Percentiles rank a stretch among this genome's conserved stretches.
These are phyloP conservation scores for Vaccinium darrowii DNA, from an alignment of 148 eudicot species.

Conservation along the genomic window DNA sequence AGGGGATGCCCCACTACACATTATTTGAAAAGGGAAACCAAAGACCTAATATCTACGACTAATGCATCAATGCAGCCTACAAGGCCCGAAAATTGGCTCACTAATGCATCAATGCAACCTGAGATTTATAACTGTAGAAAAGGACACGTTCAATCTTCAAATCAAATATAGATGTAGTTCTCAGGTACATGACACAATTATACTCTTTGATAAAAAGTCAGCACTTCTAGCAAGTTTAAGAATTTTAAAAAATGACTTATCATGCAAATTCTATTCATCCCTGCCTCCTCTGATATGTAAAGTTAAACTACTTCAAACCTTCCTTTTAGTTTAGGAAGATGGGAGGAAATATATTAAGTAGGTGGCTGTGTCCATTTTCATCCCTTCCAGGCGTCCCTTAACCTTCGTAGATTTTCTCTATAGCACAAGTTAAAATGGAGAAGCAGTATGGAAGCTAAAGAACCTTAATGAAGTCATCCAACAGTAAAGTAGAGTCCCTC, in stretches of 20 bases:
- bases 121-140: background rate
- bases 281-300: background rate
- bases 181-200: background rate
- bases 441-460: background rate
- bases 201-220: background rate
- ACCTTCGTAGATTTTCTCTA: background rate
- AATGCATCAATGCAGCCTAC: background rate
- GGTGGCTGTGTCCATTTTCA: background rate
- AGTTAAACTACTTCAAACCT: background rate
- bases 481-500: constrained; percentile 57
- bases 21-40: background rate
- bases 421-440: background rate
- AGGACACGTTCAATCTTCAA: background rate
- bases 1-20: background rate
- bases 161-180: background rate
- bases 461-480: constrained; percentile 88
- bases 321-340: background rate
- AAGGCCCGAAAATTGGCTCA: background rate
- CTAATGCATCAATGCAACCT: background rate
- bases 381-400: background rate
- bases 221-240: background rate
- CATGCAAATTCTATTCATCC: background rate
- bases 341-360: background rate
- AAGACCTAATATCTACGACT: background rate
- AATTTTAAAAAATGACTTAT: background rate